Conservation (phyloP, 306 rosid genomes). For the Cucumis melo region DNA sequence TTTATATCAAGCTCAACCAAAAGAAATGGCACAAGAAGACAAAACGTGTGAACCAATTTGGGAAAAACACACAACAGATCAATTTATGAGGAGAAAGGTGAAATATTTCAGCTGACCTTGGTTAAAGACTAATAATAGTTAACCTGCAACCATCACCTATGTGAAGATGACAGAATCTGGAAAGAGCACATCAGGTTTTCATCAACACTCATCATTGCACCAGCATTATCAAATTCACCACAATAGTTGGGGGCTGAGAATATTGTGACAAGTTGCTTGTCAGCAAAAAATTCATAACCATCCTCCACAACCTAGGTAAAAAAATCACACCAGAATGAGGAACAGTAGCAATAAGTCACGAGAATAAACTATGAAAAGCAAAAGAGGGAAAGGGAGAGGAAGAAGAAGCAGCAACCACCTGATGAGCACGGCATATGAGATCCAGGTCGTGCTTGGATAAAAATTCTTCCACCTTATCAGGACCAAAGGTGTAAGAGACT, state of each 20-base stretch:
- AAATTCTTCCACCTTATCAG: constrained; percentile 83
- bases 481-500: constrained; percentile 84
- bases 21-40: neutral
- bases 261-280: constrained; percentile 79
- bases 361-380: neutral
- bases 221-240: constrained; percentile 92
- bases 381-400: neutral
- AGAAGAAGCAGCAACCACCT: constrained; percentile 24
- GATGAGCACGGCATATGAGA: constrained; percentile 88
- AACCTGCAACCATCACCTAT: constrained; percentile 35
- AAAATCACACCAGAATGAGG: constrained; percentile 14
- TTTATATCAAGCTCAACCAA: neutral
- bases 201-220: constrained; percentile 93
- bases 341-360: neutral
- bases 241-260: constrained; percentile 87
- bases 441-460: constrained; percentile 68
- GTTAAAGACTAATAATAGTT: constrained; percentile 13
- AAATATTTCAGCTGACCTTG: constrained; percentile 31
- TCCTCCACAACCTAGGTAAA: constrained; percentile 79
- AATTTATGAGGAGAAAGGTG: neutral
- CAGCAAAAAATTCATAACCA: constrained; percentile 88
- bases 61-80: neutral
- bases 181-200: constrained; percentile 87
- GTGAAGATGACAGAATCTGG: constrained; percentile 69
- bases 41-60: neutral